These are phyloP conservation scores for Phytophthora foliorum DNA, from an alignment of 352 stramenopile species.

Conservation along the genomic window DNA sequence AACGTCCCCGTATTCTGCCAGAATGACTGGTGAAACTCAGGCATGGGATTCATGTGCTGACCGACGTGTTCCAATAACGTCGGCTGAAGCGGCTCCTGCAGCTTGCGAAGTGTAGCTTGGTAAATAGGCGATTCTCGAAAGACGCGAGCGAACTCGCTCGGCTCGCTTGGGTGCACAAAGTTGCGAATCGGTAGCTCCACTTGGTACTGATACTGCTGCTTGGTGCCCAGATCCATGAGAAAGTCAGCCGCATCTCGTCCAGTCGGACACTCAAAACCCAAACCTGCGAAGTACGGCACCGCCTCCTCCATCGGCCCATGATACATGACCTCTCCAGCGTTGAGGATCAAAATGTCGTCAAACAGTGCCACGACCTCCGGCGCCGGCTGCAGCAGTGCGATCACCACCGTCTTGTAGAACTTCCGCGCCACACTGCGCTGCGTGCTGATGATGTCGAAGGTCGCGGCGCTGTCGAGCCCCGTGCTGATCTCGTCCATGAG, in stretches of 20 bases:
- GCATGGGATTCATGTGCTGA: slow-evolving; percentile 78
- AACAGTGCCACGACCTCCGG: slow-evolving; percentile 64
- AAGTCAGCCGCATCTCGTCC: slow-evolving; percentile 48
- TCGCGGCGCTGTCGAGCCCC: slow-evolving; percentile 59
- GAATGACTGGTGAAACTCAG: slow-evolving; percentile 40
- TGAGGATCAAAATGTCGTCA: slow-evolving; percentile 62
- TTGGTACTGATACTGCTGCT: slow-evolving; percentile 44
- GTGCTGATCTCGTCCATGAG: slow-evolving; percentile 92
- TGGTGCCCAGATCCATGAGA: slow-evolving; percentile 51
- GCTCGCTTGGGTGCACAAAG: slow-evolving; percentile 27
- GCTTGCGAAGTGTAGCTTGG: slow-evolving; percentile 59
- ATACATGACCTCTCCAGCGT: slow-evolving; percentile 55
- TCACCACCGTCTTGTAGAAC: slow-evolving; percentile 63
- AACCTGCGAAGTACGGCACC: slow-evolving; percentile 40
- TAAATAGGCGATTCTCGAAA: slow-evolving; percentile 54
- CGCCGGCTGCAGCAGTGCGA: slow-evolving; percentile 88
- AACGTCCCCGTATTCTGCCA: slow-evolving; percentile 39
- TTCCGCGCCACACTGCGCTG: slow-evolving; percentile 52
- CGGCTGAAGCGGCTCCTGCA: slow-evolving; percentile 42
- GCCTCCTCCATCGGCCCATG: slow-evolving; percentile 43
- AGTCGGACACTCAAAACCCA: slow-evolving; percentile 43
- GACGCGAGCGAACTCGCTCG: slow-evolving; percentile 47
- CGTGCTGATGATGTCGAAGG: slow-evolving; percentile 65
- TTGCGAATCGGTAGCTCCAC: slow-evolving; percentile 15
- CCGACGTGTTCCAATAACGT: slow-evolving; percentile 54